Base-by-base conservation (phyloP, 345 rosid genomes). In the Punica granatum region DNA sequence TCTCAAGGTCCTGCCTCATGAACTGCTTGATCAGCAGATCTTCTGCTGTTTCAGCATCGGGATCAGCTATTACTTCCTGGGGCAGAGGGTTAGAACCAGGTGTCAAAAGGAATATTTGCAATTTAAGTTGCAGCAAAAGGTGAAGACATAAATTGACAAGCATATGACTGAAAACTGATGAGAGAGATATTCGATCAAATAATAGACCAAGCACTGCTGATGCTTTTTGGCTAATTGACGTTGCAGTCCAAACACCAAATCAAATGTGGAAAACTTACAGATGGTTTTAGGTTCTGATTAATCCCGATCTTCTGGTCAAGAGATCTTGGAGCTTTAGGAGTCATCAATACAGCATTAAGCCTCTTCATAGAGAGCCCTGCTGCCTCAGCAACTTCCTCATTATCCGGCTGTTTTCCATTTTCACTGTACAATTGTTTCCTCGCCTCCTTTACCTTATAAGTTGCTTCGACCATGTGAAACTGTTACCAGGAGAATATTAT, bases 401-500 rank as follows among this genome's bases (percentile, higher is more conserved):
- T 83, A 62, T 83, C 64, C n/a, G 99, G 95, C 3, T 86, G 81
- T 63, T 78, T 83, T 73, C 95, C 91, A 18, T 78, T 84, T 78
- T 87, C 88, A 34, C 66, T 84, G 70, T 77, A 83, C 58, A 91
- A 80, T 76, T 86, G 89, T 79, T 88, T 89, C 71, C 85, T 83
- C 41, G 95, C 99, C 68, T 88, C 95, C 77, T 83, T 94, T 79
- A 94, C 97, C 67, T 88, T 82, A 74, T 89, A 91, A 54, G 90
- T 86, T 68, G 96, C 95, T 73, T 91, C 97, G 74, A 89, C 92
- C 92, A 94, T 85, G 87, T 89, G 96, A 81, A 88, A 85, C 99
- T 94, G 87, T 71, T 42, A 70, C 72, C 59, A 49, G 60, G 32
- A 53, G 35, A 67, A 14, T 26, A 56, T 5, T 9, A 1, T 26